phyloP scores from a whole-genome alignment of 83 land plant species.

The Isoetes engelmannii region DNA sequence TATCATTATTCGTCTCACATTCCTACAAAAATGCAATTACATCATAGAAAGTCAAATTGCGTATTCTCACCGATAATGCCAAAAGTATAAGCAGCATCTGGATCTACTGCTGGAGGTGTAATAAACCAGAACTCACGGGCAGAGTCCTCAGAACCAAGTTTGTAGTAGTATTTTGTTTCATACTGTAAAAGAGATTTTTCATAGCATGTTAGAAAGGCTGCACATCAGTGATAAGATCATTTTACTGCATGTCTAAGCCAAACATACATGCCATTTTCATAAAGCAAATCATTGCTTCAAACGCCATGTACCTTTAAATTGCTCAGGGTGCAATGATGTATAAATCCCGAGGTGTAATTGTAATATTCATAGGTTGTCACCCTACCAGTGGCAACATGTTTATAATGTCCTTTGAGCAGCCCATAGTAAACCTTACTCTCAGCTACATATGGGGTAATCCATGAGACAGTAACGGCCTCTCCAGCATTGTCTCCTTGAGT shows the following conservation, averaged over 20 bases:
- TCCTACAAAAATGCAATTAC: background rate
- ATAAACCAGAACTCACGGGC: conserved; percentile 15
- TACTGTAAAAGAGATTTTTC: too few species aligned
- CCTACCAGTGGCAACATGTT: conserved; percentile 4
- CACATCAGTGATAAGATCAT: too few species aligned
- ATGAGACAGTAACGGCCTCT: conserved; percentile 37
- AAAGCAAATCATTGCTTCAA: too few species aligned
- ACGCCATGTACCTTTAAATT: background rate
- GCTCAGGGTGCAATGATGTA: conserved; percentile 28
- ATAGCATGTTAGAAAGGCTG: too few species aligned
- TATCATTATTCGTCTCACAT: too few species aligned
- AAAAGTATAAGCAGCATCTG: conserved; percentile 16
- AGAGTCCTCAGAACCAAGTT: conserved; percentile 9
- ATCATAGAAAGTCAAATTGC: background rate
- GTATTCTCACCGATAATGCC: conserved; percentile 7
- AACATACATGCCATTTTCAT: too few species aligned
- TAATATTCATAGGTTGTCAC: background rate
- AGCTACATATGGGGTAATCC: conserved; percentile 38
- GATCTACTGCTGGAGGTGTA: conserved; percentile 11
- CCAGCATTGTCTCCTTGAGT: conserved; percentile 47
- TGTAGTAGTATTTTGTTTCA: too few species aligned
- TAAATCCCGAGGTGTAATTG: conserved; percentile 15
- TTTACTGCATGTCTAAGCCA: too few species aligned
- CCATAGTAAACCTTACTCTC: conserved; percentile 30
- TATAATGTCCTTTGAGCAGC: conserved; percentile 1